Percentiles rank a stretch among this genome's conserved stretches.
phyloP scores from a whole-genome alignment of 768 basidiomycete species.

The Suillus cothurnatus region DNA sequence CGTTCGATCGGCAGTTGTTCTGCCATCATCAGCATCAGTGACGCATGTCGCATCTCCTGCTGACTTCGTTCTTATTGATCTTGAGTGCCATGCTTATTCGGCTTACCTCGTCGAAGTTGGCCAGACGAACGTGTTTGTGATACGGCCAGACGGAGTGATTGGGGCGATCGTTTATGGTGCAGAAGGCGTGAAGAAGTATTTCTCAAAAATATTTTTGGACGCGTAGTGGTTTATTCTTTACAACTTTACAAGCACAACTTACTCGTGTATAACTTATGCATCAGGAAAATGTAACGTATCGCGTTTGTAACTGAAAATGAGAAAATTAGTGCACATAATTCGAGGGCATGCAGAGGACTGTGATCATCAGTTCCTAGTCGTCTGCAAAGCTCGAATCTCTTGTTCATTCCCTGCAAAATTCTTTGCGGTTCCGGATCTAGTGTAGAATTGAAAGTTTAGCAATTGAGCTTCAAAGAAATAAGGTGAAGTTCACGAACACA shows the following conservation, averaged over 20 bases:
- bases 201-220: not conserved
- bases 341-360: no score
- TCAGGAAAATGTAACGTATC: not conserved
- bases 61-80: conserved; percentile 37
- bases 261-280: not conserved
- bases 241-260: not conserved
- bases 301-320: not conserved
- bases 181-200: conserved; percentile 17
- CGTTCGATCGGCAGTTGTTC: conserved; percentile 4
- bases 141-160: conserved; percentile 24
- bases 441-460: no score
- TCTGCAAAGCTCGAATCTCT: no score
- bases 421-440: no score
- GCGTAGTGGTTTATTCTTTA: not conserved
- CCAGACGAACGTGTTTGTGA: conserved; percentile 31
- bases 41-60: conserved; percentile 1
- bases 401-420: no score
- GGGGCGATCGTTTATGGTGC: conserved; percentile 33
- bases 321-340: no score
- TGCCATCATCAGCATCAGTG: not conserved
- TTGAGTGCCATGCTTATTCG: conserved; percentile 36
- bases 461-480: no score
- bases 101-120: conserved; percentile 36
- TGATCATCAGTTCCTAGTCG: no score
- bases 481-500: no score